Evolutionary conservation across 164 flowering plant species (phyloP).

Genomic region (Chimonanthus salicifolius): DNA sequence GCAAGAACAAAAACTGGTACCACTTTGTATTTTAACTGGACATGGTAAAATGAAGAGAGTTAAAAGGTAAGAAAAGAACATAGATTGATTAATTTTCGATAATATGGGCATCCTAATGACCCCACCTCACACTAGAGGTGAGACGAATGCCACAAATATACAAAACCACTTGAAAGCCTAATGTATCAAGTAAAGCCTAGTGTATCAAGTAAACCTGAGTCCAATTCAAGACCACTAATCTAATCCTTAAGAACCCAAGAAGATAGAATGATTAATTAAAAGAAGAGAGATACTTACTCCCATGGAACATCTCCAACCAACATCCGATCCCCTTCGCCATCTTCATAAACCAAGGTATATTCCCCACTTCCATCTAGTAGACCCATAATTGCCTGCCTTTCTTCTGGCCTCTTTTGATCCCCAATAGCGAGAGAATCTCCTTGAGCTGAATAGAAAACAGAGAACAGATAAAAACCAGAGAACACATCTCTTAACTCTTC

Average conservation of each 20-base stretch:
- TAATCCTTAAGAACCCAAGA: not conserved
- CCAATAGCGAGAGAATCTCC: conserved; percentile 47
- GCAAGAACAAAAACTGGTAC: too few relatives aligned
- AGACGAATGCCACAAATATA: too few relatives aligned
- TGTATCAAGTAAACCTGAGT: too few relatives aligned
- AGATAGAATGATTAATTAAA: not conserved
- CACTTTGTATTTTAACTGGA: too few relatives aligned
- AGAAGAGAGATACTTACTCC: conserved; percentile 11
- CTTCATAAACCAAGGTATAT: conserved; percentile 60
- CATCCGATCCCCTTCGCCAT: conserved; percentile 19
- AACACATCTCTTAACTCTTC: not conserved
- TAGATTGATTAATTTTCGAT: too few relatives aligned
- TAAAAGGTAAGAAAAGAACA: too few relatives aligned
- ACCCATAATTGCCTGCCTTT: conserved; percentile 53
- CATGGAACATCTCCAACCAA: conserved; percentile 25
- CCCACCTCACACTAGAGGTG: not conserved
- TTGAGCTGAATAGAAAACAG: conserved; percentile 50
- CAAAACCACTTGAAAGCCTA: too few relatives aligned
- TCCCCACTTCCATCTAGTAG: conserved; percentile 83
- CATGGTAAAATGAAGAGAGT: too few relatives aligned
- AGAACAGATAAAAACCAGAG: not conserved
- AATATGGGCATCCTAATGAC: too few relatives aligned
- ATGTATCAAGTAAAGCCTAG: too few relatives aligned
- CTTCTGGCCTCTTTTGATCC: conserved; percentile 40
- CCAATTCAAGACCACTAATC: not conserved